Conservation (phyloP, 139 green algal species). For the Chlamydomonas applanata region DNA sequence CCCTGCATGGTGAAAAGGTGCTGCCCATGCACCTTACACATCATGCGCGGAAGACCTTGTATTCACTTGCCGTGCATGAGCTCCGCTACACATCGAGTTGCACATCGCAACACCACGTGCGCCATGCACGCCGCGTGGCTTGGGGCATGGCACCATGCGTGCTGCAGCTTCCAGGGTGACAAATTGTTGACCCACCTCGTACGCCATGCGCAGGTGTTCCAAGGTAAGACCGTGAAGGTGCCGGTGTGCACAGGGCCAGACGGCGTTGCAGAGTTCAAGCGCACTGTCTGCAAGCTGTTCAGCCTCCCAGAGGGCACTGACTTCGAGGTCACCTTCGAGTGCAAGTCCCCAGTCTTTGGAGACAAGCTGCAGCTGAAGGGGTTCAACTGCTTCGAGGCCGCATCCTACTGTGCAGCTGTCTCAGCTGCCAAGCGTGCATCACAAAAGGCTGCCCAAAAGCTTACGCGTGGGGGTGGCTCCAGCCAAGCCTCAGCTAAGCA, state of each 20-base stretch:
- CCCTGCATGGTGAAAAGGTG: no score
- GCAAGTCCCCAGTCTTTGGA: not conserved
- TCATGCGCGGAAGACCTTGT: no score
- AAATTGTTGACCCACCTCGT: not conserved
- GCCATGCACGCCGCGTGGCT: no score
- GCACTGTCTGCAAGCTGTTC: conserved; percentile 5
- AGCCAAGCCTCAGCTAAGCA: no score
- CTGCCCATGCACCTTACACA: no score
- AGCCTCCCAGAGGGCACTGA: conserved; percentile 12
- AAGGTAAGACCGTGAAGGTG: conserved; percentile 10
- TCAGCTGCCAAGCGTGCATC: conserved; percentile 3
- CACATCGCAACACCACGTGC: no score
- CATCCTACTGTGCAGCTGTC: conserved; percentile 5
- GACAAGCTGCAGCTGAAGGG: conserved; percentile 11
- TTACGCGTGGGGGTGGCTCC: no score
- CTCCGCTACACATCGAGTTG: no score
- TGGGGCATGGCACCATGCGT: no score
- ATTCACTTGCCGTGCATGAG: no score
- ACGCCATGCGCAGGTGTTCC: not conserved
- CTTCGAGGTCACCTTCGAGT: conserved; percentile 1
- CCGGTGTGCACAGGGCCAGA: not conserved
- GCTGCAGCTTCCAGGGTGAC: no score
- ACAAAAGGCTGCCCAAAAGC: not conserved
- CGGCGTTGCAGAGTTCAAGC: conserved; percentile 11
- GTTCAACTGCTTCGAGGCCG: conserved; percentile 7